Base-by-base conservation (phyloP, 2,329 filamentous ascomycete genomes). In the Coniochaeta sp. region DNA sequence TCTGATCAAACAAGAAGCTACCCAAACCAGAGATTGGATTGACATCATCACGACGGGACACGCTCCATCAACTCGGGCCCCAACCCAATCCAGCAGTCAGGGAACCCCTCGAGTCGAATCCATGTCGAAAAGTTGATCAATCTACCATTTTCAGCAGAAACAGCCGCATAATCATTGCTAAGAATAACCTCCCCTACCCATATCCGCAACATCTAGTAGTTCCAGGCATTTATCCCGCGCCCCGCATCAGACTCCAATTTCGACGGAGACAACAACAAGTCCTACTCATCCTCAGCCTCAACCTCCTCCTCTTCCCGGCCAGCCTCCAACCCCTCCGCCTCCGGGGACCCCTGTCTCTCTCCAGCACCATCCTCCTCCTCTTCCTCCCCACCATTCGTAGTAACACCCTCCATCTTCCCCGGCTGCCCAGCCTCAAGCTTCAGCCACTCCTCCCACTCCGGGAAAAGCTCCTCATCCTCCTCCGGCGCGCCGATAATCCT, bases 371-470 rank as follows among this genome's bases (percentile, higher is more conserved):
- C 61, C 24, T 61, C 62, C 9, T 63, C 62, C 3, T 27, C 60
- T 13, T 62, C 62, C 2, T 54, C 60, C 22, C 55, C 56, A n/a
- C 58, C 63, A 33, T 59, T 59, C n/a, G n/a, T n/a, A n/a, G n/a
- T n/a, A 22, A 45, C 52, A 14, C 24, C 45, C 48, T 52, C 56
- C 35, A 57, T 58, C 13, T 52, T 54, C 54, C 70, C 65, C 3
- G 45, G 45, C 6, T 87, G 87, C 60, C 91, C 85, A 53, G 78
- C 81, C 73, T 97, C 94, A 56, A 96, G 66, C 63, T 80, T 78
- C 60, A 97, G 66, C 75, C 89, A 96, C 68, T 94, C 87, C 4
- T 96, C 88, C 94, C 94, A 99, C 63, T 96, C 90, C 0, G 92
- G 92, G 72, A 99, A 99, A 59, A 99, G 78, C 3, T 95, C 91